Evolutionary conservation across 495 filamentous ascomycete species (phyloP).

Genomic region (Tuber microsphaerosporum): DNA sequence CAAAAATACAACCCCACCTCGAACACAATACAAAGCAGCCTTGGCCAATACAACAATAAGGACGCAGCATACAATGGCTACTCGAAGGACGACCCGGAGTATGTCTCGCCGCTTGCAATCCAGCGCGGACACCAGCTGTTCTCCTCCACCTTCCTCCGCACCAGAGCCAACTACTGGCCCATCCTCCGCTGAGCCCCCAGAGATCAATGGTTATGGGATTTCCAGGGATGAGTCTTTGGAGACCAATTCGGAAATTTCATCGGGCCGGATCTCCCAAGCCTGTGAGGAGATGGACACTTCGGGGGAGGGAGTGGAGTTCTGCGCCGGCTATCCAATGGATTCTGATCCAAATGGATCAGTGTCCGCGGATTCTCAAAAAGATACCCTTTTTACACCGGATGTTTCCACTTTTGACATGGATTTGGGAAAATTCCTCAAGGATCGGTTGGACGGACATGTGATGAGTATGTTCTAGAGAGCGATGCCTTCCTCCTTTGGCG

Average conservation of each 20-base stretch:
- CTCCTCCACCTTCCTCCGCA: background rate
- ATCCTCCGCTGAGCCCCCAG: background rate
- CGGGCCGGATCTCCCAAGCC: background rate
- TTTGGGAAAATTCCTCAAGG: background rate
- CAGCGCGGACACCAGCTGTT: too few relatives aligned
- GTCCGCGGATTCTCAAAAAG: background rate
- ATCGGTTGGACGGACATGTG: background rate
- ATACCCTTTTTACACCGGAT: background rate
- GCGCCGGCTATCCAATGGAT: background rate
- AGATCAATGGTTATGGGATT: background rate
- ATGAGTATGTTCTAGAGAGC: background rate
- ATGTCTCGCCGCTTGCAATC: background rate
- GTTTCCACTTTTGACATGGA: background rate
- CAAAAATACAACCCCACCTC: background rate
- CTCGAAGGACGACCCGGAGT: background rate
- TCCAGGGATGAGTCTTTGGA: background rate
- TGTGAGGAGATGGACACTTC: background rate
- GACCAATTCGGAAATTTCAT: background rate
- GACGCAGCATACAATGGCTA: background rate
- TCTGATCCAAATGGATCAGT: background rate
- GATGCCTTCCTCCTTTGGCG: background rate
- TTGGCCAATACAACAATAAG: background rate
- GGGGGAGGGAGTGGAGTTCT: fast-evolving
- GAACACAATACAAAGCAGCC: background rate
- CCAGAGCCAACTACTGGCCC: fast-evolving